Evolutionary conservation across 1,284 basidiomycete genomes (phyloP).

Genomic region (Moesziomyces globuligerus): DNA sequence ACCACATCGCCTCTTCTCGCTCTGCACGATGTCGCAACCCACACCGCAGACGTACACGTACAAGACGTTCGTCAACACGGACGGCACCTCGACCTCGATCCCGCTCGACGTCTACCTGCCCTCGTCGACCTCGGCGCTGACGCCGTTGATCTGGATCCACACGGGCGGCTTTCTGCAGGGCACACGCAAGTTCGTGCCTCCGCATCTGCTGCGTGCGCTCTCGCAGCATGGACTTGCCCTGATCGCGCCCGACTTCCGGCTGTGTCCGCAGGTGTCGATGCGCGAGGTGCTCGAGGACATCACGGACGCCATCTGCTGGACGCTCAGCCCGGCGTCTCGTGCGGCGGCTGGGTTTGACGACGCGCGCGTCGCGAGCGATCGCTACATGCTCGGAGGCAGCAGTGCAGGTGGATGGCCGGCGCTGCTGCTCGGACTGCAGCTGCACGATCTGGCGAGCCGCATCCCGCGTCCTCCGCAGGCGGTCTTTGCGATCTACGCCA

Average conservation of each 20-base stretch:
- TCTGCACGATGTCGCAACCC: slow-evolving; percentile 10
- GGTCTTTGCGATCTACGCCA: slow-evolving; percentile 51
- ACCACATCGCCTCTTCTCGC: no score
- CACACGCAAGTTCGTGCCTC: slow-evolving; percentile 52
- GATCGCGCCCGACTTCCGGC: slow-evolving; percentile 52
- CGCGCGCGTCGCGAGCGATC: slow-evolving; percentile 17
- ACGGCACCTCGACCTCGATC: slow-evolving; percentile 35
- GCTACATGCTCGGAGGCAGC: slow-evolving; percentile 47
- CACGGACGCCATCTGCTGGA: slow-evolving; percentile 41
- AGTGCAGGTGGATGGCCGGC: slow-evolving; percentile 55
- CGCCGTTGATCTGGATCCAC: slow-evolving; percentile 52
- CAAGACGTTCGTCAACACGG: slow-evolving; percentile 48
- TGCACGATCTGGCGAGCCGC: slow-evolving; percentile 23
- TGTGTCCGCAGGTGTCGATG: slow-evolving; percentile 52
- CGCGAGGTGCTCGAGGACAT: slow-evolving; percentile 47
- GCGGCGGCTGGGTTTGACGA: slow-evolving; percentile 27
- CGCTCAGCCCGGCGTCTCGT: slow-evolving; percentile 20
- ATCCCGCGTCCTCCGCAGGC: slow-evolving; percentile 31
- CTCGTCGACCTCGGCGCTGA: slow-evolving; percentile 14
- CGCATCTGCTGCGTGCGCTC: slow-evolving; percentile 45
- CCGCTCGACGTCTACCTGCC: slow-evolving; percentile 54
- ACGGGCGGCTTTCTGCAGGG: slow-evolving; percentile 54
- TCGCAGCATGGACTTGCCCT: slow-evolving; percentile 40
- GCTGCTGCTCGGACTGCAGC: slow-evolving; percentile 43
- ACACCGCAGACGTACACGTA: slow-evolving; percentile 43